Evolutionary conservation across 2,329 filamentous ascomycete genomes (phyloP), one percentile per base, ranked within the genome.

Genomic region (Chlorencoelia australis): DNA sequence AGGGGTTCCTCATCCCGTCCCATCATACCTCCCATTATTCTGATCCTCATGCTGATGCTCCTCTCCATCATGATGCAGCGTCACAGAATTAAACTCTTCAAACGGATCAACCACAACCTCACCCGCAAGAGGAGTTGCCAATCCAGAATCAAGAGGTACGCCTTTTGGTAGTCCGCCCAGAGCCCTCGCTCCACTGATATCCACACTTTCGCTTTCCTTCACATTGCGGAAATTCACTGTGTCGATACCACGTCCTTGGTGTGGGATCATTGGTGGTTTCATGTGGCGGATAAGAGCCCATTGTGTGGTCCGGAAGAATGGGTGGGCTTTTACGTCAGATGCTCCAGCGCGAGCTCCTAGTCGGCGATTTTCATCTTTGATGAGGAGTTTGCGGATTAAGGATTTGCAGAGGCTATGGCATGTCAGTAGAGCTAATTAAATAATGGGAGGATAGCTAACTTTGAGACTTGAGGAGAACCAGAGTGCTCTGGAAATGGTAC

Each of bases 71-170:
- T 98, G 91, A 60, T 96, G 89, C 43, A 98, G 68, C 33, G 91
- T 98, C 27, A 98, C 88, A 57, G 86, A 94, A 68, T 96, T 98
- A 63, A 98, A 98, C 60, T 96, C 91, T 61, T 95, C 85, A 57
- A 98, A 98, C 2, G 91, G 91, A 69, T 98, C 91, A 3, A 75
- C 69, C 24, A 80, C 56, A 55, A 80, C 55, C 56, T 95, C 89
- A 24, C 71, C 82, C 13, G 20, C 30, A 29, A 82, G 84, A 1
- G 89, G 89, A 3, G 89, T 96, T 2, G 82, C 75, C 35, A 94
- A 67, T 1, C 84, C 85, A 28, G 82, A 89, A 55, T 94, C 87
- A 42, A 94, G 66, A 7, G 87, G 86, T 9, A 94, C 85, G 2
- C 87, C 86, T 62, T 85, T 86, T 31, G 68, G 57, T 43, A 74